Conservation (phyloP, 495 filamentous ascomycete species). For the Xylaria grammica region DNA sequence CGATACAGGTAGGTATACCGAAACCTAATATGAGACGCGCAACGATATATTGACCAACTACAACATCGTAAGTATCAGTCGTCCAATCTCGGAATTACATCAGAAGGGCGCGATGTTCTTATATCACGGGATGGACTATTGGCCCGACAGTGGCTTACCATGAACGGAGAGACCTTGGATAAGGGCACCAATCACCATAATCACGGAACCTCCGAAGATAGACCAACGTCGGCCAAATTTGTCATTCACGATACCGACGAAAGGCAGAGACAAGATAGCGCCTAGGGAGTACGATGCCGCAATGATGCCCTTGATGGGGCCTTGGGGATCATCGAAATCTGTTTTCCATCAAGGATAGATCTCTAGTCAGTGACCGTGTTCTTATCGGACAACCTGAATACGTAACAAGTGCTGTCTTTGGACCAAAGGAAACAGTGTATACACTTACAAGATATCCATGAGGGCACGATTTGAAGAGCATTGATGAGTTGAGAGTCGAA, state of each 20-base stretch:
- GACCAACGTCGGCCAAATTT: constrained; percentile 62
- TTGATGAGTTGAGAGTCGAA: constrained; percentile 72
- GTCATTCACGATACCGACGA: constrained; percentile 63
- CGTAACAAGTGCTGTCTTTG: background rate
- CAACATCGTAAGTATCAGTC: background rate
- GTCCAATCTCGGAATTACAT: background rate
- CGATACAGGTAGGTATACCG: constrained; percentile 66
- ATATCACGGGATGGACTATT: background rate
- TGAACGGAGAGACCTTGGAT: constrained; percentile 51
- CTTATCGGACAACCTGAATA: background rate
- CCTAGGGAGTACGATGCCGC: constrained; percentile 59
- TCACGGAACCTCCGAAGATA: constrained; percentile 61
- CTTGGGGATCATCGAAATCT: constrained; percentile 47
- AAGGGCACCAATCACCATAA: constrained; percentile 65
- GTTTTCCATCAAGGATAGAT: background rate
- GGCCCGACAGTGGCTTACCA: constrained; percentile 32
- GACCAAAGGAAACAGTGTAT: background rate
- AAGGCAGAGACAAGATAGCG: constrained; percentile 61
- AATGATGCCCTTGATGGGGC: constrained; percentile 50
- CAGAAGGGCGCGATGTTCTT: background rate
- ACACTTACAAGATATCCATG: constrained; percentile 61
- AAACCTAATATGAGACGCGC: constrained; percentile 68
- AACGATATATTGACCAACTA: constrained; percentile 65
- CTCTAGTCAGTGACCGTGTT: background rate
- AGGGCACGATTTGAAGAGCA: constrained; percentile 62